These are phyloP conservation scores for Phytophthora syringae DNA, from an alignment of 352 stramenopile genomes.

Conservation along the genomic window DNA sequence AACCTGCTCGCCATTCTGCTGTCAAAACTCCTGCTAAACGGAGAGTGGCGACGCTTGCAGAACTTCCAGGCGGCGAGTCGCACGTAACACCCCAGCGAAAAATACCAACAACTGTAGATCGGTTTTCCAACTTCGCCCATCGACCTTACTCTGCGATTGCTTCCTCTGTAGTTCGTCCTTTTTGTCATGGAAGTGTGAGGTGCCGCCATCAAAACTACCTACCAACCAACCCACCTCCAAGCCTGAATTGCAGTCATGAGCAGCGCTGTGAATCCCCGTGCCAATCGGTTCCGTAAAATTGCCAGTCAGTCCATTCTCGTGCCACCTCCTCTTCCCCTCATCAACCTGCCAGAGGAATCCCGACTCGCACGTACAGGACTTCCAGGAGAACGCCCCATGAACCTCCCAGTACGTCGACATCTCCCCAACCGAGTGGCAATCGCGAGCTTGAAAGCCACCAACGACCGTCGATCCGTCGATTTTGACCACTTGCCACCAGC, in stretches of 20 bases:
- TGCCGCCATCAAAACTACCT: not conserved
- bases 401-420: conserved; percentile 61
- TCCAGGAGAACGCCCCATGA: conserved; percentile 38
- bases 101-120: conserved; percentile 5
- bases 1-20: conserved; percentile 49
- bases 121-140: not conserved
- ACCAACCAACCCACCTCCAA: too few relatives aligned
- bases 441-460: conserved; percentile 3
- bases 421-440: conserved; percentile 14
- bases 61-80: not conserved
- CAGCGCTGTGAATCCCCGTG: conserved; percentile 30
- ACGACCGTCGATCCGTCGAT: not conserved
- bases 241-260: conserved; percentile 14
- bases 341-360: conserved; percentile 59
- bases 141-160: not conserved
- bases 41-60: conserved; percentile 1
- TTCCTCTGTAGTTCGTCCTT: conserved; percentile 4
- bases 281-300: conserved; percentile 33
- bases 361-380: conserved; percentile 50
- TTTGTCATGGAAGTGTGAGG: conserved; percentile 21
- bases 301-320: conserved; percentile 41
- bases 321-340: conserved; percentile 65
- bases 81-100: conserved; percentile 3
- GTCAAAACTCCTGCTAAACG: not conserved
- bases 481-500: conserved; percentile 8